A percentile compares a stretch with the other conserved stretches of the same genome.
phyloP scores from a whole-genome alignment of 148 eudicot genomes.

The Arbutus unedo region DNA sequence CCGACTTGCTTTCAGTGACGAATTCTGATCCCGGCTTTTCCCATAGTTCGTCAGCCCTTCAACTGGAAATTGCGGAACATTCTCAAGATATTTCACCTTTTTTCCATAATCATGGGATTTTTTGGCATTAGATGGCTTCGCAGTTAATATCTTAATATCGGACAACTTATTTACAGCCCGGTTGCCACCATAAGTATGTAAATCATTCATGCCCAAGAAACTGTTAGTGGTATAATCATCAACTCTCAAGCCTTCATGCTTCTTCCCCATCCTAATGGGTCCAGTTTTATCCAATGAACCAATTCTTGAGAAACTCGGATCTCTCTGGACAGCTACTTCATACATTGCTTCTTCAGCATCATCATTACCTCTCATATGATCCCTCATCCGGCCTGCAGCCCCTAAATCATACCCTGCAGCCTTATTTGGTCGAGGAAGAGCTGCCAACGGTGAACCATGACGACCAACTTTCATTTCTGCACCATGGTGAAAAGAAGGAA shows the following conservation, averaged over 20 bases:
- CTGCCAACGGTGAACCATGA: constrained; percentile 33
- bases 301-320: constrained; percentile 33
- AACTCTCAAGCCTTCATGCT: constrained; percentile 40
- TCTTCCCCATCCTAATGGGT: constrained; percentile 45
- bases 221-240: constrained; percentile 34
- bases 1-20: constrained; percentile 39
- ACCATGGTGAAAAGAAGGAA: constrained; percentile 31
- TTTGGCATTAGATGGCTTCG: constrained; percentile 66
- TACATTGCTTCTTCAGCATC: constrained; percentile 43
- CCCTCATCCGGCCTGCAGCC: constrained; percentile 29
- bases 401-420: constrained; percentile 31
- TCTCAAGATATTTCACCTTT: constrained; percentile 44
- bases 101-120: constrained; percentile 38
- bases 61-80: constrained; percentile 30
- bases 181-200: constrained; percentile 44
- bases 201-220: constrained; percentile 37
- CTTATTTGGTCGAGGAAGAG: constrained; percentile 31
- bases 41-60: constrained; percentile 46
- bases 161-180: constrained; percentile 71
- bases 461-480: constrained; percentile 34
- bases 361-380: constrained; percentile 37
- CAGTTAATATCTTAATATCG: constrained; percentile 68
- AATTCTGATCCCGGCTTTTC: constrained; percentile 36
- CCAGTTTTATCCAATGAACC: constrained; percentile 38
- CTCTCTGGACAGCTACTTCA: constrained; percentile 48